A percentile compares a stretch with the other conserved stretches of the same genome.
Conservation (phyloP, 75 land plant species). For the Sequoiadendron giganteum region DNA sequence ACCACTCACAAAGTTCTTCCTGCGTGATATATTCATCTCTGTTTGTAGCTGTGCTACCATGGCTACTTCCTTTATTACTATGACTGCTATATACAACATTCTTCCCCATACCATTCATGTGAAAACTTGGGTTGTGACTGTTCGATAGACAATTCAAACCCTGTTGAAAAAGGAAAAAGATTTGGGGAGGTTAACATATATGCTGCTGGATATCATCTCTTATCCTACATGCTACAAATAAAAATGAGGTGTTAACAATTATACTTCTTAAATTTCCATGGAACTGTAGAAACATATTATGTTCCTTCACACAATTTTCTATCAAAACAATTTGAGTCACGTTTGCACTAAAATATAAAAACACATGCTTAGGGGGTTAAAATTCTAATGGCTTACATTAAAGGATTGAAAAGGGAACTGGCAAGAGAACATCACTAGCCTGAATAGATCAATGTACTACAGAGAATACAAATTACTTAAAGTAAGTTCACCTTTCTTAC, state of each 20-base stretch:
- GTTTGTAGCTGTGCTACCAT: background rate
- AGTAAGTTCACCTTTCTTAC: background rate
- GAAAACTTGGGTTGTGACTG: slow-evolving; percentile 29
- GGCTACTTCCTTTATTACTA: background rate
- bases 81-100: slow-evolving; percentile 12
- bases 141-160: slow-evolving; percentile 13
- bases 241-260: background rate
- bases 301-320: background rate
- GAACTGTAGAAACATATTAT: background rate
- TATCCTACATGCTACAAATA: background rate
- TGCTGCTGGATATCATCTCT: background rate
- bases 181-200: background rate
- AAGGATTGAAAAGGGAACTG: background rate
- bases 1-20: background rate
- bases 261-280: background rate
- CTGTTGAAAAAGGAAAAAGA: background rate
- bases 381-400: background rate
- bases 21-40: background rate
- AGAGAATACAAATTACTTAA: background rate
- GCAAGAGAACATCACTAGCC: background rate
- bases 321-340: background rate
- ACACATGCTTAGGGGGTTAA: background rate
- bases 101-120: slow-evolving; percentile 22
- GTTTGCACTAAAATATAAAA: background rate
- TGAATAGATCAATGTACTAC: background rate